These are phyloP conservation scores for Gautieria morchelliformis DNA, from an alignment of 768 basidiomycete genomes.

Conservation along the genomic window DNA sequence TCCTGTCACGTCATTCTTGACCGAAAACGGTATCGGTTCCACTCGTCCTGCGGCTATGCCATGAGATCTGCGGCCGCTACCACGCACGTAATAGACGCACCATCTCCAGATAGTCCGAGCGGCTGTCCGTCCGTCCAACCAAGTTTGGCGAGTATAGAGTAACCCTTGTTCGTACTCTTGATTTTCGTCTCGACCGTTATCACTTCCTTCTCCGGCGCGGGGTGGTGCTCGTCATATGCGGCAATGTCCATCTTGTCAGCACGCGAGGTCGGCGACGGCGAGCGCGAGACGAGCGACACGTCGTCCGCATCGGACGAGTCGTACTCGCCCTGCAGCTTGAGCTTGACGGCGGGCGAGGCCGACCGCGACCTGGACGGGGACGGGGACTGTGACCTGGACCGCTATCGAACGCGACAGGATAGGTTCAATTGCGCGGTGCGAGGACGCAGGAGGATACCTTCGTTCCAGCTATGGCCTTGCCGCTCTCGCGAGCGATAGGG, in stretches of 20 bases:
- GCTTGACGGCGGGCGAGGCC: slow-evolving; percentile 1
- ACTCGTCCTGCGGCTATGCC: slow-evolving; percentile 40
- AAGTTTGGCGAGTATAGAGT: slow-evolving; percentile 68
- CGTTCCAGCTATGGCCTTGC: slow-evolving; percentile 14
- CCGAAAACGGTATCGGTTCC: slow-evolving; percentile 74
- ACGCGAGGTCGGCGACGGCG: slow-evolving; percentile 52
- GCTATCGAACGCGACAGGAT: slow-evolving; percentile 47
- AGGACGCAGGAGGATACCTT: slow-evolving; percentile 65
- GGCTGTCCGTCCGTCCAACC: slow-evolving; percentile 79
- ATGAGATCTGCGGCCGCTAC: background rate
- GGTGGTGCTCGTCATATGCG: slow-evolving; percentile 60
- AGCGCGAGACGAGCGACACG: slow-evolving; percentile 63
- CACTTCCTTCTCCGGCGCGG: slow-evolving; percentile 44
- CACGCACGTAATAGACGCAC: slow-evolving; percentile 26
- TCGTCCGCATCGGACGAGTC: slow-evolving; percentile 50
- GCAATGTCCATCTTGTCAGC: slow-evolving; percentile 31
- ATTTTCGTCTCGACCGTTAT: slow-evolving; percentile 79
- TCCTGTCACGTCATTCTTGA: slow-evolving; percentile 71
- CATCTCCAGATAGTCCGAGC: slow-evolving; percentile 67
- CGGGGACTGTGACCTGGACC: slow-evolving; percentile 17
- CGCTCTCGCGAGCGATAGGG: slow-evolving; percentile 31
- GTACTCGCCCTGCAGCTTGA: slow-evolving; percentile 12
- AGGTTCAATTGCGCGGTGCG: slow-evolving; percentile 35
- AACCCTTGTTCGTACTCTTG: slow-evolving; percentile 71
- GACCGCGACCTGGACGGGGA: slow-evolving; percentile 7